Percentiles rank a stretch among this genome's conserved stretches.
These are phyloP conservation scores for Trametes elegans DNA, from an alignment of 768 basidiomycete species.

Conservation along the genomic window DNA sequence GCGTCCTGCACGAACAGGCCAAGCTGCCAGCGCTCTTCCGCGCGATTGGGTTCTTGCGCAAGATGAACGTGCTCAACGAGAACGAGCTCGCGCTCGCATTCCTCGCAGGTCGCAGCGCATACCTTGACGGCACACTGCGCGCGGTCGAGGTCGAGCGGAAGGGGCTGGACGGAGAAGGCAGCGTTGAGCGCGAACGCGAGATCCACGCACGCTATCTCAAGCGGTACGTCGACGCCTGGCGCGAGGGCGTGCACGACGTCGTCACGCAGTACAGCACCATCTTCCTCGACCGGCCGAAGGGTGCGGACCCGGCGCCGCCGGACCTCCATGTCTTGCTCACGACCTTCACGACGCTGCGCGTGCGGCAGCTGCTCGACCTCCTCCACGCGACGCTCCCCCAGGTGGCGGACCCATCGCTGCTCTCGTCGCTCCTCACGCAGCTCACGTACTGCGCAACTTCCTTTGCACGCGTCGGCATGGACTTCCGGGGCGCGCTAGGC, in stretches of 20 bases:
- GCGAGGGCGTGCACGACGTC: constrained; percentile 91
- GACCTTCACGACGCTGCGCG: constrained; percentile 62
- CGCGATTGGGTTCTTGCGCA: constrained; percentile 81
- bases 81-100: constrained; percentile 84
- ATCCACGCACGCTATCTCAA: constrained; percentile 78
- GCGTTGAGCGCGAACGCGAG: constrained; percentile 47
- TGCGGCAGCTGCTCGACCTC: constrained; percentile 64
- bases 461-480: constrained; percentile 88
- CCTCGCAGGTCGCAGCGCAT: constrained; percentile 66
- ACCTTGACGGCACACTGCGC: constrained; percentile 58
- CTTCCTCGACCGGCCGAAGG: constrained; percentile 68
- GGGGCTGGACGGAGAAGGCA: constrained; percentile 39
- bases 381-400: constrained; percentile 61
- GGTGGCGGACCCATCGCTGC: constrained; percentile 55
- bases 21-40: constrained; percentile 92
- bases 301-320: constrained; percentile 25
- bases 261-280: constrained; percentile 88
- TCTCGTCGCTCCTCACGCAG: constrained; percentile 87
- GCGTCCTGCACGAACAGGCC: constrained; percentile 76
- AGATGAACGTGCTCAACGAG: constrained; percentile 73
- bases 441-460: constrained; percentile 91
- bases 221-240: constrained; percentile 86
- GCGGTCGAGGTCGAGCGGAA: constrained; percentile 41
- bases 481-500: constrained; percentile 72
- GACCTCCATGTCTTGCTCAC: constrained; percentile 55